phyloP scores from a whole-genome alignment of 176 grass and related monocot species.

The Luzula sylvatica region DNA sequence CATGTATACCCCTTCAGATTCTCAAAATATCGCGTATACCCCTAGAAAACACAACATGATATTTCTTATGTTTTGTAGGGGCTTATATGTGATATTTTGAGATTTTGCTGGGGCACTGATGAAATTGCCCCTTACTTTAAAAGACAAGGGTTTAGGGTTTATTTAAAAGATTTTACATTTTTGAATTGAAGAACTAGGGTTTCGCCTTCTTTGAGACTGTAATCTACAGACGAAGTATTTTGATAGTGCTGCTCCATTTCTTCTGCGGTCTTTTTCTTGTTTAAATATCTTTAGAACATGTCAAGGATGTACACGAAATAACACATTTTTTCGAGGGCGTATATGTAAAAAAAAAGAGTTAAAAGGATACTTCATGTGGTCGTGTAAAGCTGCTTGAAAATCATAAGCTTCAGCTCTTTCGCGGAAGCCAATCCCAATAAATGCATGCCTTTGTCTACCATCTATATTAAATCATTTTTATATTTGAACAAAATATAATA shows the following conservation, averaged over 20 bases:
- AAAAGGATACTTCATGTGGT: conserved; percentile 83
- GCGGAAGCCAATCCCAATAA: conserved; percentile 92
- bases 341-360: not conserved
- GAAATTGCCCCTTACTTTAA: not conserved
- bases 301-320: conserved; percentile 38
- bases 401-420: conserved; percentile 99
- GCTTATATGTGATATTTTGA: conserved; percentile 1
- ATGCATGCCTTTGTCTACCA: conserved; percentile 86
- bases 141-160: not conserved
- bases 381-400: conserved; percentile 97
- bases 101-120: not conserved
- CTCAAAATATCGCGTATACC: too few relatives aligned
- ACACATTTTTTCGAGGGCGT: conserved; percentile 2
- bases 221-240: conserved; percentile 74
- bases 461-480: conserved; percentile 28
- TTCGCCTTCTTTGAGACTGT: conserved; percentile 99
- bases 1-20: too few relatives aligned
- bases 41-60: too few relatives aligned
- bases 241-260: conserved; percentile 99
- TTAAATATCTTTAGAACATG: conserved; percentile 81
- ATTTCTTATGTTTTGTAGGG: too few relatives aligned
- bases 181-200: conserved; percentile 93
- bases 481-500: not conserved
- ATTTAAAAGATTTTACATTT: conserved; percentile 45
- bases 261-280: conserved; percentile 96